phyloP scores from a whole-genome alignment of 257 asterid genomes.

The Jasminum sambac region DNA sequence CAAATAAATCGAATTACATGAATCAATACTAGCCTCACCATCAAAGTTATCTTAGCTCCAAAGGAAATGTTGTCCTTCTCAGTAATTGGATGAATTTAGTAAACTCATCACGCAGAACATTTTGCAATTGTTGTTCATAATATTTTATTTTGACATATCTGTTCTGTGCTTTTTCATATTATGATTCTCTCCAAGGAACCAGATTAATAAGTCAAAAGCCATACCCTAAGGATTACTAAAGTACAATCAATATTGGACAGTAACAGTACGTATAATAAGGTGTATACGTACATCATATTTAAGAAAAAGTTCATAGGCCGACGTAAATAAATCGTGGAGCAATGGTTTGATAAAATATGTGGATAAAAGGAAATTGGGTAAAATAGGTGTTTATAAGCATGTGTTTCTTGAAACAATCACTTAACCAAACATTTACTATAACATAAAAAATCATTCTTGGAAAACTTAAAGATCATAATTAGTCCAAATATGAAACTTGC shows the following conservation, averaged over 20 bases:
- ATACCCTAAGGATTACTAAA: background rate
- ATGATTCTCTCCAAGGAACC: background rate
- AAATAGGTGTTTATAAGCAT: too few relatives aligned
- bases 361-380: too few relatives aligned
- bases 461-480: constrained; percentile 1
- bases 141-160: background rate
- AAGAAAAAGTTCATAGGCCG: too few relatives aligned
- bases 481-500: background rate
- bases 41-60: background rate
- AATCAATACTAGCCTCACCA: background rate
- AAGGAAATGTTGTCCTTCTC: background rate
- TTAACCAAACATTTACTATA: too few relatives aligned
- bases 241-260: background rate
- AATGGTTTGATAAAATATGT: too few relatives aligned
- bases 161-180: background rate
- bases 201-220: background rate
- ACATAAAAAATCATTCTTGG: background rate
- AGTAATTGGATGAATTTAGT: background rate
- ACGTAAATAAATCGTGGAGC: too few relatives aligned
- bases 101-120: background rate
- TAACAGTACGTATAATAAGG: background rate
- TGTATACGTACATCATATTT: too few relatives aligned
- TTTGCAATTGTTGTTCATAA: background rate
- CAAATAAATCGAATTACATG: background rate
- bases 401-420: too few relatives aligned